Percentiles rank a stretch among this genome's conserved stretches.
Conservation (phyloP, 495 filamentous ascomycete genomes). For the Penicillium silybi region DNA sequence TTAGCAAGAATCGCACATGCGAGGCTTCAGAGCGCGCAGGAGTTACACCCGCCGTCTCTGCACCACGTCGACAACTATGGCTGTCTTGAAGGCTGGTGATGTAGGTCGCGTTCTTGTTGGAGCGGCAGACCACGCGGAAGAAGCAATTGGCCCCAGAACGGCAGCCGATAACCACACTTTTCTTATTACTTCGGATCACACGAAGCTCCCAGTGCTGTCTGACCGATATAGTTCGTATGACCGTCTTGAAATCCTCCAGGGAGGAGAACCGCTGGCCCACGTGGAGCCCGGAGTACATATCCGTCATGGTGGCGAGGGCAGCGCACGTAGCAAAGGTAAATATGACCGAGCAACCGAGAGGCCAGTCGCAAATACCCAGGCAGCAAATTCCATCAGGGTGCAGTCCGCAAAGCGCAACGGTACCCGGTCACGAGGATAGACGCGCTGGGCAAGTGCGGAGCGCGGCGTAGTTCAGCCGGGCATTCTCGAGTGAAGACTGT, state of each 20-base stretch:
- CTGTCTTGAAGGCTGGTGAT: slow-evolving; percentile 45
- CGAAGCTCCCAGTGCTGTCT: slow-evolving; percentile 47
- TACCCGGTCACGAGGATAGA: slow-evolving; percentile 9
- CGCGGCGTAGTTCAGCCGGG: slow-evolving; percentile 10
- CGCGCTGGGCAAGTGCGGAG: slow-evolving; percentile 14
- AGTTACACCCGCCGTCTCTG: slow-evolving; percentile 29
- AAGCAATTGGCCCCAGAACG: slow-evolving; percentile 40
- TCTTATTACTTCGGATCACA: slow-evolving; percentile 45
- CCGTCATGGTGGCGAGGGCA: slow-evolving; percentile 31
- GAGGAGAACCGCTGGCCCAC: slow-evolving; percentile 44
- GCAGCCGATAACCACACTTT: slow-evolving; percentile 46
- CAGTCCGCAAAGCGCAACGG: slow-evolving; percentile 2
- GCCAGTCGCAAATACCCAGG: slow-evolving; percentile 17
- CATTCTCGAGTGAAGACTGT: slow-evolving; percentile 6
- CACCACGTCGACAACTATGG: slow-evolving; percentile 39
- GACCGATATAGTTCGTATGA: slow-evolving; percentile 44
- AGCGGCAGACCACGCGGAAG: slow-evolving; percentile 46
- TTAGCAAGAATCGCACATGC: slow-evolving; percentile 44
- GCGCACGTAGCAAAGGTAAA: slow-evolving; percentile 8
- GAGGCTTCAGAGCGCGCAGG: slow-evolving; percentile 46
- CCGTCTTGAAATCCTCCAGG: slow-evolving; percentile 42
- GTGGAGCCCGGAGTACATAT: slow-evolving; percentile 44
- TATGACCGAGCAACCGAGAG: slow-evolving; percentile 16
- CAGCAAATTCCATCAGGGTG: slow-evolving; percentile 21
- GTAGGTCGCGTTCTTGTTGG: slow-evolving; percentile 46